Evolutionary conservation across 495 filamentous ascomycete species (phyloP).

Genomic region (Neurospora sp.): DNA sequence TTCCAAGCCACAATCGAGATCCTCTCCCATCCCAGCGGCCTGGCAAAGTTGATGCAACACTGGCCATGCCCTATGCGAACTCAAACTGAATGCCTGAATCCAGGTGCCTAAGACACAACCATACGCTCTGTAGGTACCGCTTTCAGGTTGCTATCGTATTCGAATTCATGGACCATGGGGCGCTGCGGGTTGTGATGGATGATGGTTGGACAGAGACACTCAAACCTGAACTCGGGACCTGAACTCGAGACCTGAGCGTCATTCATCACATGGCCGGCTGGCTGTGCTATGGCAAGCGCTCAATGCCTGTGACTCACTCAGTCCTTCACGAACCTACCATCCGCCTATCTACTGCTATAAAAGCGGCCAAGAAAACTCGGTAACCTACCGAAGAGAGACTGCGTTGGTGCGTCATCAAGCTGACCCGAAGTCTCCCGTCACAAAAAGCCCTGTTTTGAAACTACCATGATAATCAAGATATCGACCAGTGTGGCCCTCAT

Average conservation of each 20-base stretch:
- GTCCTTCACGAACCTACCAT: not conserved
- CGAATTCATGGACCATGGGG: not conserved
- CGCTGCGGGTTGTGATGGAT: not conserved
- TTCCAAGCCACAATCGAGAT: not conserved
- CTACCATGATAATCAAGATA: not conserved
- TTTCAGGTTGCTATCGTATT: not conserved
- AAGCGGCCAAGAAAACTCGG: not conserved
- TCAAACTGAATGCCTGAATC: not conserved
- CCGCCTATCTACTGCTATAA: not conserved
- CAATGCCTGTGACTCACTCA: not conserved
- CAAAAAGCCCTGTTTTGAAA: not conserved
- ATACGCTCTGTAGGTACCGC: not conserved
- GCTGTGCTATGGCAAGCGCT: not conserved
- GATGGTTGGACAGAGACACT: not conserved
- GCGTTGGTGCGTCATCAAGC: not conserved
- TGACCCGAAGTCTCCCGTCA: not conserved
- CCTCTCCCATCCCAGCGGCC: not conserved
- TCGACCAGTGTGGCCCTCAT: not conserved
- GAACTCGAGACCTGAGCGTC: not conserved
- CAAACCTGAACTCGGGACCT: not conserved
- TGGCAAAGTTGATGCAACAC: not conserved
- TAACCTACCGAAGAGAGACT: not conserved
- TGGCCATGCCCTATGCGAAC: not conserved
- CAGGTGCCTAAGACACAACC: not conserved
- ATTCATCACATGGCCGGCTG: not conserved